Evolutionary conservation across 2,329 filamentous ascomycete genomes (phyloP).

Genomic region (Ceratocystis alfenasii): DNA sequence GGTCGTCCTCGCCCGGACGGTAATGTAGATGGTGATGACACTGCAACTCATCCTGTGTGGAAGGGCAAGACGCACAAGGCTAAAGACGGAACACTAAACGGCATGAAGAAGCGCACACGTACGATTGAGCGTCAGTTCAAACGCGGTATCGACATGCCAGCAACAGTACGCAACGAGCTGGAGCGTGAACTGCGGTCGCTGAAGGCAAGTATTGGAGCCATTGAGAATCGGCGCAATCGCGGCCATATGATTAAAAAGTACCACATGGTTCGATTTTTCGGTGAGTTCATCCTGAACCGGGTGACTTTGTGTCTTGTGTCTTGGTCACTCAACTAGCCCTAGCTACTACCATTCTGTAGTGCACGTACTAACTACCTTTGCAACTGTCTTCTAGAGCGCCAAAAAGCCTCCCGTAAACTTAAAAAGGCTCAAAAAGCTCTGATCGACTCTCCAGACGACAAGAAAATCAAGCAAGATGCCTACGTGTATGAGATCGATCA

Average conservation of each 20-base stretch:
- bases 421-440: conserved; percentile 52
- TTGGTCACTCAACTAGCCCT: not conserved
- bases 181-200: conserved; percentile 60
- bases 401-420: conserved; percentile 56
- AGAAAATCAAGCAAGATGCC: conserved; percentile 45
- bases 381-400: conserved; percentile 43
- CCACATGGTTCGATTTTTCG: conserved; percentile 77
- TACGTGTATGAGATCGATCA: conserved; percentile 61
- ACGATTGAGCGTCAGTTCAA: conserved; percentile 56
- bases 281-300: conserved; percentile 34
- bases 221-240: conserved; percentile 48
- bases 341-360: not conserved
- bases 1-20: not conserved
- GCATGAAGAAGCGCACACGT: conserved; percentile 59
- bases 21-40: not conserved
- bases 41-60: conserved; percentile 27
- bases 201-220: conserved; percentile 49
- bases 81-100: conserved; percentile 41
- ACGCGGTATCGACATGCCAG: conserved; percentile 50
- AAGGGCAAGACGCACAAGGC: conserved; percentile 33
- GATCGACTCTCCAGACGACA: conserved; percentile 37
- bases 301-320: not conserved
- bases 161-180: conserved; percentile 54
- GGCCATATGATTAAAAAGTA: conserved; percentile 65
- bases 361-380: not conserved